Percentiles rank a stretch among this genome's conserved stretches.
Conservation (phyloP, 768 basidiomycete species). For the Coprinellus micaceus region DNA sequence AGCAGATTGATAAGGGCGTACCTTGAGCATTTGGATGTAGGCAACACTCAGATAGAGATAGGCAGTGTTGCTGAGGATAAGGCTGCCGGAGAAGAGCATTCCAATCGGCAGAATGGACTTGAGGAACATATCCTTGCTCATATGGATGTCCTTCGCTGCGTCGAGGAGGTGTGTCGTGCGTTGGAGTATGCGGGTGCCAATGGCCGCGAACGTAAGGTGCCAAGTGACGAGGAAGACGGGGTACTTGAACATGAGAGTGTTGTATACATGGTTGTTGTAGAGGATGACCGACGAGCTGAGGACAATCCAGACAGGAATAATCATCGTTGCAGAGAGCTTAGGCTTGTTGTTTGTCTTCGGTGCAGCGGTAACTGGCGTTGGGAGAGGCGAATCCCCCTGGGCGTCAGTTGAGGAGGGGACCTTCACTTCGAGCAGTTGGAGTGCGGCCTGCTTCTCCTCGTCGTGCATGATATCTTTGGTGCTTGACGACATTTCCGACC, state of each 20-base stretch:
- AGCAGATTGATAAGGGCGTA: constrained; percentile 22
- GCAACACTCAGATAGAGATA: constrained; percentile 89
- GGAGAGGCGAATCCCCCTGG: constrained; percentile 35
- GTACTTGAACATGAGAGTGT: constrained; percentile 76
- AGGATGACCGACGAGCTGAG: constrained; percentile 89
- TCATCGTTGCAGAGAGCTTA: constrained; percentile 61
- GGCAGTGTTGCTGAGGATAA: constrained; percentile 88
- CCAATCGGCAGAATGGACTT: constrained; percentile 92
- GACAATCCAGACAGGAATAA: constrained; percentile 91
- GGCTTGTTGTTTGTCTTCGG: constrained; percentile 36
- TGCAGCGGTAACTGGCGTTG: constrained; percentile 48
- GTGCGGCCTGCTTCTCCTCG: constrained; percentile 25
- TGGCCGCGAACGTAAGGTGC: constrained; percentile 73
- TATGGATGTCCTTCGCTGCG: constrained; percentile 71
- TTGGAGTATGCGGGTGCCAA: constrained; percentile 83
- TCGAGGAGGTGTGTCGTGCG: constrained; percentile 81
- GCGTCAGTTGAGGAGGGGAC: constrained; percentile 12
- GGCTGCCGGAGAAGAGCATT: constrained; percentile 85
- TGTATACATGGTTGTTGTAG: constrained; percentile 92
- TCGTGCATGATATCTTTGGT: constrained; percentile 15
- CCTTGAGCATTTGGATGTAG: constrained; percentile 98
- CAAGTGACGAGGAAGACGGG: constrained; percentile 93
- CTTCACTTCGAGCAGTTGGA: constrained; percentile 23
- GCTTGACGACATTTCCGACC: constrained; percentile 7
- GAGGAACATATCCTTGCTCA: constrained; percentile 75